These are phyloP conservation scores for Sporisorium exsertum DNA, from an alignment of 1,284 basidiomycete genomes.

Conservation along the genomic window DNA sequence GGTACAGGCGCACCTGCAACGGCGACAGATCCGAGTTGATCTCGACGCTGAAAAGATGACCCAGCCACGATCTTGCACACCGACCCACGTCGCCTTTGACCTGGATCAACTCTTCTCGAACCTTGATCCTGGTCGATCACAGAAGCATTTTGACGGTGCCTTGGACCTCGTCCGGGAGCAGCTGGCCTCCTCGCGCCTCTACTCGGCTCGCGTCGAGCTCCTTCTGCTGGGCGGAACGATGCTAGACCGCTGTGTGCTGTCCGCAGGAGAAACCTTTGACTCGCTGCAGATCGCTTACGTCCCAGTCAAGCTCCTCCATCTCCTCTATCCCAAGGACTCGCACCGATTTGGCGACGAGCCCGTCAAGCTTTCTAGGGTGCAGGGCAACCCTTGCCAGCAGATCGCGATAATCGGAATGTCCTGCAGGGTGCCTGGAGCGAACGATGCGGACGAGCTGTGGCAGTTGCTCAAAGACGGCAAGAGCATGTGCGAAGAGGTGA, in stretches of 20 bases:
- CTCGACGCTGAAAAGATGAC: neutral
- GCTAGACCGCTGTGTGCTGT: constrained; percentile 10
- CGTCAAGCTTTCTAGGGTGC: constrained; percentile 38
- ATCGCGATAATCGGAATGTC: constrained; percentile 55
- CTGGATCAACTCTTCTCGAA: constrained; percentile 7
- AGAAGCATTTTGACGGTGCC: constrained; percentile 4
- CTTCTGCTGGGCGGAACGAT: constrained; percentile 24
- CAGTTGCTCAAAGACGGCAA: constrained; percentile 39
- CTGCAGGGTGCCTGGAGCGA: constrained; percentile 51
- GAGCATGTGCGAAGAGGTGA: constrained; percentile 42
- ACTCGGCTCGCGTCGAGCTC: constrained; percentile 13
- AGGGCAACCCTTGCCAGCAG: constrained; percentile 43
- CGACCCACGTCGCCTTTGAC: neutral
- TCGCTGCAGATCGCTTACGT: constrained; percentile 1
- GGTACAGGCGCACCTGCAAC: neutral
- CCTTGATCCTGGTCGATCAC: constrained; percentile 25
- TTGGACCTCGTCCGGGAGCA: constrained; percentile 10
- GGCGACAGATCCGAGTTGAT: constrained; percentile 13
- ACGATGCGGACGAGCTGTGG: constrained; percentile 49
- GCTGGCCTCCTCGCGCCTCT: constrained; percentile 13
- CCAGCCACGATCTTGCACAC: neutral
- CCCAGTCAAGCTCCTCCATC: constrained; percentile 23
- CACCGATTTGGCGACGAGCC: constrained; percentile 39
- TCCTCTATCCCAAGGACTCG: constrained; percentile 28
- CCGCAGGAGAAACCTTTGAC: constrained; percentile 2